Conservation (phyloP, 805 yeast species). For the Monosporozyma yasuniensis region DNA sequence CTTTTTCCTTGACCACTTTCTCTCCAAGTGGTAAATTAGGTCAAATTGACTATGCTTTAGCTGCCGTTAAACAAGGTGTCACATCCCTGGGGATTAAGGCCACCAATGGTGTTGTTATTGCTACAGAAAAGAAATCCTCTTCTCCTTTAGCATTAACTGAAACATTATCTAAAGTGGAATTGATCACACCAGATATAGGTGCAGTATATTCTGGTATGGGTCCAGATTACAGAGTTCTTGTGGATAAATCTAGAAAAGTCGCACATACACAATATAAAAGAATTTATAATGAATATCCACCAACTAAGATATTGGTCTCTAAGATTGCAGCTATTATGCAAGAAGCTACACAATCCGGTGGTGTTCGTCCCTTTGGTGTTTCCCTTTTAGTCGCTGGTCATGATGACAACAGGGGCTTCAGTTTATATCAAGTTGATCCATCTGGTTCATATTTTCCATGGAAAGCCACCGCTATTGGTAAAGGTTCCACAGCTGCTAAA, state of each 20-base stretch:
- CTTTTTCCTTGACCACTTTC: slow-evolving; percentile 93
- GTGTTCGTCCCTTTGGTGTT: slow-evolving; percentile 98
- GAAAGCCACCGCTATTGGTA: slow-evolving; percentile 99
- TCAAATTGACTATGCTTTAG: slow-evolving; percentile 94
- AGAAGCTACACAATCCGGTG: slow-evolving; percentile 97
- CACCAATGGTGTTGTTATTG: slow-evolving; percentile 90
- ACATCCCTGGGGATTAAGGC: slow-evolving; percentile 92
- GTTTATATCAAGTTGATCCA: slow-evolving; percentile 94
- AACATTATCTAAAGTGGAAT: slow-evolving; percentile 66
- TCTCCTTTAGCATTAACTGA: slow-evolving; percentile 71
- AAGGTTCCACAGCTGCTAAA: slow-evolving; percentile 92
- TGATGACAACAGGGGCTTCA: slow-evolving; percentile 66
- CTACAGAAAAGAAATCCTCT: slow-evolving; percentile 87
- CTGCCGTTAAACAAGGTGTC: slow-evolving; percentile 96
- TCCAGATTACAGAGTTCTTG: slow-evolving; percentile 91
- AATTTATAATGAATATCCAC: slow-evolving; percentile 93
- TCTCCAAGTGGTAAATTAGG: slow-evolving; percentile 98
- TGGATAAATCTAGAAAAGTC: slow-evolving; percentile 86
- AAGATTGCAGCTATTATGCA: slow-evolving; percentile 96
- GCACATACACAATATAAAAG: slow-evolving; percentile 91
- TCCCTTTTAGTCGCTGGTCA: slow-evolving; percentile 89
- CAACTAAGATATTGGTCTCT: slow-evolving; percentile 85
- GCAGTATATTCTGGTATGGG: slow-evolving; percentile 98
- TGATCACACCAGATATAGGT: slow-evolving; percentile 90
- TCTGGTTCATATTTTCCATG: slow-evolving; percentile 97